A percentile compares a stretch with the other conserved stretches of the same genome.
Evolutionary conservation across 129 eudicot genomes (phyloP).

Genomic region (Tagetes patula): DNA sequence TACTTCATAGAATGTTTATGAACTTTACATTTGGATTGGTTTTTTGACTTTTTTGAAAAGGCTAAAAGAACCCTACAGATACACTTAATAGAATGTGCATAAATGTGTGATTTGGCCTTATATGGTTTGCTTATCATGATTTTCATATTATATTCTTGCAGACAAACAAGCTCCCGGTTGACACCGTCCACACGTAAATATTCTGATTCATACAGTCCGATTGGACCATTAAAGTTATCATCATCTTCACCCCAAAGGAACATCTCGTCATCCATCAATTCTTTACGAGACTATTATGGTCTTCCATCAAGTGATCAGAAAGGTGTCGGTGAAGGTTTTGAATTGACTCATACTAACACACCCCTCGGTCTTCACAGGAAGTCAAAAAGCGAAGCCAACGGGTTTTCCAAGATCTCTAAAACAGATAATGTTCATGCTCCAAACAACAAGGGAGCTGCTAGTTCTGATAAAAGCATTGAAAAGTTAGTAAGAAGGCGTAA

Average conservation of each 20-base stretch:
- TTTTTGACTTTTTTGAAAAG: neutral
- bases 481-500: constrained; percentile 57
- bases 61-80: neutral
- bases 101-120: neutral
- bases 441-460: constrained; percentile 30
- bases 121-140: constrained; percentile 9
- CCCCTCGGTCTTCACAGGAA: constrained; percentile 62
- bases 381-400: constrained; percentile 60
- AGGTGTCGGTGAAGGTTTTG: constrained; percentile 44
- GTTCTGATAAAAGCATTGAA: constrained; percentile 44
- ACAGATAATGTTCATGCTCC: constrained; percentile 18
- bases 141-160: constrained; percentile 23
- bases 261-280: constrained; percentile 62
- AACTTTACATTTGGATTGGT: neutral
- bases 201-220: constrained; percentile 62
- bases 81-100: neutral
- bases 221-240: constrained; percentile 59
- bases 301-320: constrained; percentile 41
- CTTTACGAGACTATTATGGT: constrained; percentile 66
- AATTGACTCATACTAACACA: constrained; percentile 43
- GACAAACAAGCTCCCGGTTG: constrained; percentile 61
- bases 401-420: constrained; percentile 28
- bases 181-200: constrained; percentile 44
- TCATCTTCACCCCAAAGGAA: constrained; percentile 50
- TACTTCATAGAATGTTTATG: neutral